A percentile compares a stretch with the other conserved stretches of the same genome.
Conservation (phyloP, 768 basidiomycete species). For the Mrakia blollopis region DNA sequence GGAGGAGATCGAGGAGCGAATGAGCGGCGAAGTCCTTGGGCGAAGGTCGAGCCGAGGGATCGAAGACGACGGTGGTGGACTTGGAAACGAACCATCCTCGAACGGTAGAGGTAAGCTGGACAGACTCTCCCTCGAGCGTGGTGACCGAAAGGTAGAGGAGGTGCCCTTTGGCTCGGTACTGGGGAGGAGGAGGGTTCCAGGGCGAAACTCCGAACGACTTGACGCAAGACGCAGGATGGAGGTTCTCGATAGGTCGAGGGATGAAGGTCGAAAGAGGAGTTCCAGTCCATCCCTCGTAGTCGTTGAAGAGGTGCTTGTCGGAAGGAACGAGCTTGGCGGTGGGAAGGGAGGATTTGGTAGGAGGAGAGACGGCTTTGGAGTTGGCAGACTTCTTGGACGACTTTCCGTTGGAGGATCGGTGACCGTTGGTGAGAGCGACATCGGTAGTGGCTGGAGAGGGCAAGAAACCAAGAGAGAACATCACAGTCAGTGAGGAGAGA, state of each 20-base stretch:
- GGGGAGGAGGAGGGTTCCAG: constrained; percentile 49
- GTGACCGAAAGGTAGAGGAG: constrained; percentile 47
- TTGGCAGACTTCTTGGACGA: background rate
- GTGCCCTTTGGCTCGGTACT: constrained; percentile 47
- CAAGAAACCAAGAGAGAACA: too few species aligned
- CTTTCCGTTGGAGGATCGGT: constrained; percentile 24
- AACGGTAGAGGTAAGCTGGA: constrained; percentile 46
- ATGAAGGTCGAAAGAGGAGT: constrained; percentile 32
- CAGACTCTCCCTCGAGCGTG: constrained; percentile 47
- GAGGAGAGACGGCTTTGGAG: background rate
- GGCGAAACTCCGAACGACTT: constrained; percentile 45
- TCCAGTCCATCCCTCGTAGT: constrained; percentile 36
- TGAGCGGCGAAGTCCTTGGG: constrained; percentile 40
- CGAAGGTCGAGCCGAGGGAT: constrained; percentile 44
- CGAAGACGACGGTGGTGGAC: constrained; percentile 43
- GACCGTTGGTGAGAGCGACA: constrained; percentile 5
- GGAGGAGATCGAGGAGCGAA: constrained; percentile 47
- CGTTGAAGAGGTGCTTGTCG: constrained; percentile 39
- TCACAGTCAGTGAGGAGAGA: constrained; percentile 14
- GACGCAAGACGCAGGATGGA: constrained; percentile 39
- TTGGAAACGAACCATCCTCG: constrained; percentile 48
- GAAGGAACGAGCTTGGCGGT: constrained; percentile 17
- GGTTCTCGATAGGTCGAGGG: constrained; percentile 37
- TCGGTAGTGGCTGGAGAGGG: background rate
- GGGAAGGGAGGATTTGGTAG: background rate